Conservation (phyloP, 2,329 filamentous ascomycete genomes). For the Monilinia vaccinii-corymbosi region DNA sequence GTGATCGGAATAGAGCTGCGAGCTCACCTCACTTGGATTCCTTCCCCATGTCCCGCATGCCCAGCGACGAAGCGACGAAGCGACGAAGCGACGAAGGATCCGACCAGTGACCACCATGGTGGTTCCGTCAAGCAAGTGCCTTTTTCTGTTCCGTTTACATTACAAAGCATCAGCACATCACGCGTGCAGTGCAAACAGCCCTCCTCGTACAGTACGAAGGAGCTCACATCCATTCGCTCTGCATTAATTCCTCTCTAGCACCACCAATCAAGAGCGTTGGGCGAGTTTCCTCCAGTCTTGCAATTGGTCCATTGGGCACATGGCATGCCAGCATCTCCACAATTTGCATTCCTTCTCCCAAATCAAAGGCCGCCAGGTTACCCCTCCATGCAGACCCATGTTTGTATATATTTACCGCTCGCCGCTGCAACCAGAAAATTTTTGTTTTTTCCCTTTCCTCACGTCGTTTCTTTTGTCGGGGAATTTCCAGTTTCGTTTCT, state of each 20-base stretch:
- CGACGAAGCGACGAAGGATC: too few species aligned
- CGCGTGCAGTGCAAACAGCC: constrained; percentile 4
- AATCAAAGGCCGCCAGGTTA: constrained; percentile 10
- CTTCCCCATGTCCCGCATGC: not conserved
- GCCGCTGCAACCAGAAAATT: constrained; percentile 1
- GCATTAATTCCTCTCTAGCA: not conserved
- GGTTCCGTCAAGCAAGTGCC: not conserved
- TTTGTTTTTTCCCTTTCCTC: too few species aligned
- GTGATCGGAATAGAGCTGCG: not conserved
- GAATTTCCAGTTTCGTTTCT: not conserved
- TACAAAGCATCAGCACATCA: not conserved
- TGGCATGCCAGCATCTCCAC: constrained; percentile 4
- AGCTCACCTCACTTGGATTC: not conserved
- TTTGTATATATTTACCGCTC: not conserved
- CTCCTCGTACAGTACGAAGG: not conserved
- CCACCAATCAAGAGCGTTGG: not conserved
- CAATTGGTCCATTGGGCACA: constrained; percentile 7
- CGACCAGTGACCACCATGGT: not conserved
- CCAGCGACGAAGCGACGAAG: too few species aligned
- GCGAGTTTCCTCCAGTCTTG: not conserved
- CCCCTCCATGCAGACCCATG: constrained; percentile 7
- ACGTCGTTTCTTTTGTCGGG: not conserved
- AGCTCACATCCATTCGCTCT: not conserved
- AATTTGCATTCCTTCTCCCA: constrained; percentile 1
- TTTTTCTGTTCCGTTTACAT: not conserved